Percentiles rank a stretch among this genome's conserved stretches.
Evolutionary conservation across 176 grass and related monocot genomes (phyloP).

Genomic region (Aegilops sharonensis): DNA sequence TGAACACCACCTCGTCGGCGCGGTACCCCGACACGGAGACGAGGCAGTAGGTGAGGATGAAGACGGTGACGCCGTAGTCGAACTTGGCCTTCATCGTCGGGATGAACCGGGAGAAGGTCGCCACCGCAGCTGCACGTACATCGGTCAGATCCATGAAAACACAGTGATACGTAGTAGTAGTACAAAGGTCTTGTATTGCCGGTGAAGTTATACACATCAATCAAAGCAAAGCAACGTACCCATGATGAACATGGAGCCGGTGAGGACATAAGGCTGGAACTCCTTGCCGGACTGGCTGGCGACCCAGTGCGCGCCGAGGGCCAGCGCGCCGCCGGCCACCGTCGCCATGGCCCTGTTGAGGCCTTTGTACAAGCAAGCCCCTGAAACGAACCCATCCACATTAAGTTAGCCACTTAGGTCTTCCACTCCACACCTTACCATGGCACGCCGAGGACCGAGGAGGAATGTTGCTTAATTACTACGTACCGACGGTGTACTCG

Average conservation of each 20-base stretch:
- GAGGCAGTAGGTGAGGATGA: constrained; percentile 74
- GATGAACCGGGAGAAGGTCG: constrained; percentile 72
- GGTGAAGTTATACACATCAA: no score
- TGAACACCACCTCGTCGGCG: constrained; percentile 32
- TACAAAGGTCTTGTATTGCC: neutral
- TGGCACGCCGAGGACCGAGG: no score
- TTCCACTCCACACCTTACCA: neutral
- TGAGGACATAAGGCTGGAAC: constrained; percentile 49
- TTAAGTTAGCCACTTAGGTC: neutral
- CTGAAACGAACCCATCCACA: neutral
- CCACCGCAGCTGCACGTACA: constrained; percentile 32
- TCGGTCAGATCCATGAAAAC: neutral
- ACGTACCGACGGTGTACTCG: constrained; percentile 66
- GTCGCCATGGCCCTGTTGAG: constrained; percentile 62
- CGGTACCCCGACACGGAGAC: constrained; percentile 69
- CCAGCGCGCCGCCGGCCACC: constrained; percentile 41
- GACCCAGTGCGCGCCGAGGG: constrained; percentile 57
- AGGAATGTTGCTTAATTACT: no score
- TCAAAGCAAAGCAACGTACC: constrained; percentile 15
- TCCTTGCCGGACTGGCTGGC: constrained; percentile 43
- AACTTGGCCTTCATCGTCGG: constrained; percentile 59
- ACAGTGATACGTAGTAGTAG: neutral
- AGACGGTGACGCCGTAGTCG: constrained; percentile 68
- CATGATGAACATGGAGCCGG: constrained; percentile 46
- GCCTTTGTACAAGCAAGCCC: constrained; percentile 68